A percentile compares a stretch with the other conserved stretches of the same genome.
Evolutionary conservation across 345 rosid species (phyloP).

Genomic region (Diplotaxis tenuifolia): DNA sequence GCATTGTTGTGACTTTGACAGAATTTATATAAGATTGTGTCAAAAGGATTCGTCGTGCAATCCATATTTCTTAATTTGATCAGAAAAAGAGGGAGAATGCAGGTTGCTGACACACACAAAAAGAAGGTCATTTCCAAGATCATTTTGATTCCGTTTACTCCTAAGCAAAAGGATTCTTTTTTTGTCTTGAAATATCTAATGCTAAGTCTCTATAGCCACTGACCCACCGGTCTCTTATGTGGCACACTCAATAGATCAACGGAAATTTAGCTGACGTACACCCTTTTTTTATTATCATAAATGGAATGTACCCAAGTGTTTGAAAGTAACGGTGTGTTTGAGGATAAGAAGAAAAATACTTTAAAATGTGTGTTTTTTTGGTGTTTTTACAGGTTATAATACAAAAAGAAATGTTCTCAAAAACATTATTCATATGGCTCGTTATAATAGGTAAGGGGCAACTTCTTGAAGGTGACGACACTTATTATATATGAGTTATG

Average conservation of each 20-base stretch:
- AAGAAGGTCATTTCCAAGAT: no score
- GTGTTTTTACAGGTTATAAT: no score
- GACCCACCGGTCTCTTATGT: background rate
- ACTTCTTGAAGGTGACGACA: background rate
- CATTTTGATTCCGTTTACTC: no score
- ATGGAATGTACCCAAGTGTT: background rate
- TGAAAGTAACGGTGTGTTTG: background rate
- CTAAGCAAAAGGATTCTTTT: no score
- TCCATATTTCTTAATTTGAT: conserved; percentile 33
- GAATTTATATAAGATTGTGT: conserved; percentile 14
- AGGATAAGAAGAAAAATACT: background rate
- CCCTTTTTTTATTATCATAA: no score
- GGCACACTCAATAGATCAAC: background rate
- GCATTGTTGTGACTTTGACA: conserved; percentile 1
- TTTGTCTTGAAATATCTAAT: no score
- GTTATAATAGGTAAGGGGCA: conserved; percentile 2
- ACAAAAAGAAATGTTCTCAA: background rate
- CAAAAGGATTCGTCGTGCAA: conserved; percentile 28
- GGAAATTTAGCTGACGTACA: no score
- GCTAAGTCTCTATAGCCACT: conserved; percentile 2
- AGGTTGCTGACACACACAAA: background rate
- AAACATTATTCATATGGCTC: background rate
- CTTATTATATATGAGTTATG: no score
- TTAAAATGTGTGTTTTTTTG: background rate
- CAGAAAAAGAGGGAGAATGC: conserved; percentile 20